Base-by-base conservation (phyloP, 495 filamentous ascomycete genomes). In the Penicillium atrosanguineum region DNA sequence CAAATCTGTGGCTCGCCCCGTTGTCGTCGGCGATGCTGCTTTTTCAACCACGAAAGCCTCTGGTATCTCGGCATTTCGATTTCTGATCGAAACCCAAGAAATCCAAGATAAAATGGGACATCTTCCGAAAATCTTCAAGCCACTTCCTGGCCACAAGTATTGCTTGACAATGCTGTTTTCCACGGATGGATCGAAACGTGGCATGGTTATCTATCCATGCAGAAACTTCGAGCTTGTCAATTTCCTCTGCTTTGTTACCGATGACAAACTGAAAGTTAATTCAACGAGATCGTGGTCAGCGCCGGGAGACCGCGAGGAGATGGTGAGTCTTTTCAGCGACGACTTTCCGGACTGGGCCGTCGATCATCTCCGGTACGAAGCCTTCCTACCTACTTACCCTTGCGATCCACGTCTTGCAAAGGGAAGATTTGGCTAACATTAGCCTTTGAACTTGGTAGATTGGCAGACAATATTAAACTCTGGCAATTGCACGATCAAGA, bases 211-310 rank as follows among this genome's bases (percentile, higher is more conserved):
- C 18, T 59, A 59, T 25, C 50, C 56, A 11, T 50, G 48, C 20
- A 45, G 56, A 8, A 26, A 44, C 26, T 50, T 48, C 46, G 31
- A 59, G 39, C 23, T 52, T 5, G 9, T 59, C 18, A 59, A 54
- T 46, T 44, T 41, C 34, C 34, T 46, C 5, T 48, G 41, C 15
- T n/a, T 59, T 21, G 48, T 41, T 3, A 50, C 56, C 12, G 46
- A 50, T 18, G 16, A 19, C 2, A 28, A 19, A 25, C n/a, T 52
- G 12, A 41, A 23, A 7, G 18, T n/a, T 7, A n/a, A 44, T 2
- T 20, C 44, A 4, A 9, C 16, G 3, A 46, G 41, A 23, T 53
- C 55, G 25, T 59, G 56, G 56, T 53, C 34, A 2, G 46, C 50
- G 1, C 16, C 28, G 0, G 50, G 50, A 3, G 39, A 38, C n/a